These are phyloP conservation scores for Phylloporus sp. DNA, from an alignment of 768 basidiomycete genomes.

Conservation along the genomic window DNA sequence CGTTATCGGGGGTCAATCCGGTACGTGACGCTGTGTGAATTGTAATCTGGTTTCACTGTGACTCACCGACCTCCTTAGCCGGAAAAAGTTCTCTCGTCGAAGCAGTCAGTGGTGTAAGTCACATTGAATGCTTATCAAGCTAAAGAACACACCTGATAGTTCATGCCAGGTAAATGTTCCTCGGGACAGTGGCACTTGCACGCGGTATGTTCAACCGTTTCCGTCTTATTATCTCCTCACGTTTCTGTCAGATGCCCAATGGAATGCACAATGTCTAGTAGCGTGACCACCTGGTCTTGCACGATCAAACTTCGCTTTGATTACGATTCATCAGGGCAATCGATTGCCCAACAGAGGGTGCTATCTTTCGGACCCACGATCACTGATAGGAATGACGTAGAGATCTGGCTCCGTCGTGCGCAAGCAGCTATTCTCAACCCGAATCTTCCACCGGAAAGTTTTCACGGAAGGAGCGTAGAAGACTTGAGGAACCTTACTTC, in stretches of 20 bases:
- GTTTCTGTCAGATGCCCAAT: constrained; percentile 42
- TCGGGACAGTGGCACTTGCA: constrained; percentile 57
- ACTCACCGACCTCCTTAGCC: constrained; percentile 30
- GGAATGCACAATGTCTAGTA: constrained; percentile 46
- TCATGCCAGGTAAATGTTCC: constrained; percentile 50
- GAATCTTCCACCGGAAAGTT: constrained; percentile 6
- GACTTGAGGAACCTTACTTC: constrained; percentile 26
- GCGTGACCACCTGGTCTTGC: constrained; percentile 39
- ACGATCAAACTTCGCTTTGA: constrained; percentile 38
- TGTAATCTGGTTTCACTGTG: background rate
- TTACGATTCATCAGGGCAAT: constrained; percentile 27
- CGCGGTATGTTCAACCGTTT: constrained; percentile 34
- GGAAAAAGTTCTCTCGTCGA: constrained; percentile 60
- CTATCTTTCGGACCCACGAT: constrained; percentile 30
- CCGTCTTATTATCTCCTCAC: background rate
- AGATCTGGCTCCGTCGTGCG: constrained; percentile 42
- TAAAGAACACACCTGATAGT: background rate
- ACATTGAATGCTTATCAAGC: background rate
- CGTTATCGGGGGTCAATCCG: constrained; percentile 55
- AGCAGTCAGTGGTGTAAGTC: constrained; percentile 48
- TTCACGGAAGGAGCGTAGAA: constrained; percentile 18
- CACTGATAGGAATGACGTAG: constrained; percentile 30
- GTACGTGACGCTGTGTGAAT: constrained; percentile 24
- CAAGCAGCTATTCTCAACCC: constrained; percentile 42
- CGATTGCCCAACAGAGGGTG: constrained; percentile 6